These are phyloP conservation scores for Cladosporium sp. DNA, from an alignment of 2,329 filamentous ascomycete species.

Conservation along the genomic window DNA sequence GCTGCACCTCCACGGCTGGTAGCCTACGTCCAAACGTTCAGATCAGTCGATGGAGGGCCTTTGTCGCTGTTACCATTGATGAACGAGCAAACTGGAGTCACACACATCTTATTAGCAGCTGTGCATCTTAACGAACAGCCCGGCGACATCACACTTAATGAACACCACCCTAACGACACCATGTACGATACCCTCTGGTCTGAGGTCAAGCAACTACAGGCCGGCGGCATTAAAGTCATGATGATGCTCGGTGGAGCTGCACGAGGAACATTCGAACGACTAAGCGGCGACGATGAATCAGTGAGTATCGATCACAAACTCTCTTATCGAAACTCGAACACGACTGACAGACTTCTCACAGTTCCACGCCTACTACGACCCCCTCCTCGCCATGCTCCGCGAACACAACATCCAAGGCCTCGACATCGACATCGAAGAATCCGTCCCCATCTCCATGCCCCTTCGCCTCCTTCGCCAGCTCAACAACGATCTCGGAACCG, in stretches of 20 bases:
- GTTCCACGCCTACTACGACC: slow-evolving; percentile 31
- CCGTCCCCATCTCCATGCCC: slow-evolving; percentile 28
- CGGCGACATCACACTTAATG: slow-evolving; percentile 32
- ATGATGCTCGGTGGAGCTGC: slow-evolving; percentile 37
- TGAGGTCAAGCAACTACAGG: slow-evolving; percentile 30
- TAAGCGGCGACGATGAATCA: slow-evolving; percentile 28
- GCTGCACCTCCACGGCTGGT: slow-evolving; percentile 23
- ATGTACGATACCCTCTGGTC: slow-evolving; percentile 29
- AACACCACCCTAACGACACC: slow-evolving; percentile 28
- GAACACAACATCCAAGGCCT: slow-evolving; percentile 32
- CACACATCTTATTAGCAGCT: slow-evolving; percentile 33
- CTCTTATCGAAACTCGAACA: not conserved
- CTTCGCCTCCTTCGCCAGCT: slow-evolving; percentile 30
- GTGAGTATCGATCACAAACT: slow-evolving; percentile 14
- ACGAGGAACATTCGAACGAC: slow-evolving; percentile 28
- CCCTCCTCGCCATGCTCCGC: slow-evolving; percentile 30
- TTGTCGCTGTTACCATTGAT: slow-evolving; percentile 31
- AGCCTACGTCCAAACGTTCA: slow-evolving; percentile 34
- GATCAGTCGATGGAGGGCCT: slow-evolving; percentile 25
- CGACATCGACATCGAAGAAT: slow-evolving; percentile 36
- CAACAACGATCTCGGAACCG: slow-evolving; percentile 30
- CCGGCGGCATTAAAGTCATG: slow-evolving; percentile 33
- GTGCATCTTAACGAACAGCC: slow-evolving; percentile 32
- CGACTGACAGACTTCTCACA: slow-evolving; percentile 9
- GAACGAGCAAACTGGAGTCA: slow-evolving; percentile 30